phyloP scores from a whole-genome alignment of 169 alveolate genomes.

The Cryptosporidium ryanae region DNA sequence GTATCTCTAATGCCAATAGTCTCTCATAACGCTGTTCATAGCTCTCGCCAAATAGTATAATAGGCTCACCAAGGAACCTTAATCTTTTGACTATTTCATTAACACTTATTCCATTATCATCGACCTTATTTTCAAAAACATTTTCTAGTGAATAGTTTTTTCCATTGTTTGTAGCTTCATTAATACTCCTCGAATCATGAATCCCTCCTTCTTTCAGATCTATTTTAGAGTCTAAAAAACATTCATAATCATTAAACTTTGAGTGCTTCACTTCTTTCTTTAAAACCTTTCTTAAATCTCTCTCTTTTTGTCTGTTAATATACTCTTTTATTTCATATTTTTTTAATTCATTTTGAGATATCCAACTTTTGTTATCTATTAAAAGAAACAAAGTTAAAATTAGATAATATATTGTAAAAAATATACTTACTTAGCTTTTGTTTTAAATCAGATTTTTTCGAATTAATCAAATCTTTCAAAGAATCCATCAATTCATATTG shows the following conservation, averaged over 20 bases:
- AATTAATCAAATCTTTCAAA: constrained; percentile 21
- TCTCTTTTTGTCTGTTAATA: constrained; percentile 35
- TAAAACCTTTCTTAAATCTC: constrained; percentile 6
- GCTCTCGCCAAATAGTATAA: constrained; percentile 82
- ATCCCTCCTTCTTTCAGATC: not conserved
- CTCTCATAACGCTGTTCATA: constrained; percentile 80
- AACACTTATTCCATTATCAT: constrained; percentile 6
- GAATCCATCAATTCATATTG: constrained; percentile 37
- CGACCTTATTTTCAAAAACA: not conserved
- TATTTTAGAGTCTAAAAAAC: no score
- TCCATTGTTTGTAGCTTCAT: not conserved
- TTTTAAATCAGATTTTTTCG: constrained; percentile 22
- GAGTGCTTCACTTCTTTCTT: not conserved
- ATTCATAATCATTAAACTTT: not conserved
- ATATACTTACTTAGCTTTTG: constrained; percentile 39
- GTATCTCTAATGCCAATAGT: constrained; percentile 50
- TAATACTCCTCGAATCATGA: not conserved
- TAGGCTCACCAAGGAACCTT: constrained; percentile 82
- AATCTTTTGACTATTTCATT: constrained; percentile 77
- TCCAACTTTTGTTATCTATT: constrained; percentile 47
- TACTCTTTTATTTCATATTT: constrained; percentile 23
- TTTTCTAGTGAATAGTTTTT: not conserved
- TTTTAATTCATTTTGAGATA: constrained; percentile 24
- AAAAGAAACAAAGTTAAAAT: not conserved
- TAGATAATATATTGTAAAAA: not conserved